Conservation (phyloP, 2,329 filamentous ascomycete genomes). For the Metarhizium brunneum region DNA sequence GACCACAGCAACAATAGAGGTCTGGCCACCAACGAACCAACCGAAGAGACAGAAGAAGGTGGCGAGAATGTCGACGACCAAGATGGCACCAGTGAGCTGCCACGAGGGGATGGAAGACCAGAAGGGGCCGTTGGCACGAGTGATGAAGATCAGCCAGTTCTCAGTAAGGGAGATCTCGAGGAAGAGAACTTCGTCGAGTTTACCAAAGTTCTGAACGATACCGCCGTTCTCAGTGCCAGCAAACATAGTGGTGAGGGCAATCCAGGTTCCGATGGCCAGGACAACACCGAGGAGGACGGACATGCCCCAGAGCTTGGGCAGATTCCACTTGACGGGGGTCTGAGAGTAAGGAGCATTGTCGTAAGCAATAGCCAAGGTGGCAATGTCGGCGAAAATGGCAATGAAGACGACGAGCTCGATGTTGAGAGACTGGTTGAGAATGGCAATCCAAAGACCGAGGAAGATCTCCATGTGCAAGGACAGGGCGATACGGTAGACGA, state of each 20-base stretch:
- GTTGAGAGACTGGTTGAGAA: slow-evolving; percentile 75
- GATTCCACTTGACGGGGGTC: slow-evolving; percentile 88
- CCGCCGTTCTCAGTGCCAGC: slow-evolving; percentile 58
- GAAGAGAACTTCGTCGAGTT: slow-evolving; percentile 74
- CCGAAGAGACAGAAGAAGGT: slow-evolving; percentile 82
- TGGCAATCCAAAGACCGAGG: slow-evolving; percentile 84
- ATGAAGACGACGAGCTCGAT: slow-evolving; percentile 87
- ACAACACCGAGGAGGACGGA: slow-evolving; percentile 75
- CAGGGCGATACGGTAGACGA: slow-evolving; percentile 88
- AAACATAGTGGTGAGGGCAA: slow-evolving; percentile 81
- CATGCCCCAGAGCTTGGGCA: slow-evolving; percentile 91
- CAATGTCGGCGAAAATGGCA: slow-evolving; percentile 89
- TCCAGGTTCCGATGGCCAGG: slow-evolving; percentile 78
- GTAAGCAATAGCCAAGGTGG: slow-evolving; percentile 85
- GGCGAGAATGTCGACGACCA: slow-evolving; percentile 73
- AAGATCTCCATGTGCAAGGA: slow-evolving; percentile 89
- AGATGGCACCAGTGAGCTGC: slow-evolving; percentile 70
- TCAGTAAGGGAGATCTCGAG: slow-evolving; percentile 84
- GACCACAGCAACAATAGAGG: slow-evolving; percentile 74
- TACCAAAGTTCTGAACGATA: slow-evolving; percentile 85
- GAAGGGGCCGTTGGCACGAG: slow-evolving; percentile 84
- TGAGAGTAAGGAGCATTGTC: slow-evolving; percentile 84
- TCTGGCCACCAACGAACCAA: slow-evolving; percentile 61
- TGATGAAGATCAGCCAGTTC: slow-evolving; percentile 97
- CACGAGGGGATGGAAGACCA: slow-evolving; percentile 85